Evolutionary conservation across 1,284 basidiomycete species (phyloP).

Genomic region (Cryptococcus sp.): DNA sequence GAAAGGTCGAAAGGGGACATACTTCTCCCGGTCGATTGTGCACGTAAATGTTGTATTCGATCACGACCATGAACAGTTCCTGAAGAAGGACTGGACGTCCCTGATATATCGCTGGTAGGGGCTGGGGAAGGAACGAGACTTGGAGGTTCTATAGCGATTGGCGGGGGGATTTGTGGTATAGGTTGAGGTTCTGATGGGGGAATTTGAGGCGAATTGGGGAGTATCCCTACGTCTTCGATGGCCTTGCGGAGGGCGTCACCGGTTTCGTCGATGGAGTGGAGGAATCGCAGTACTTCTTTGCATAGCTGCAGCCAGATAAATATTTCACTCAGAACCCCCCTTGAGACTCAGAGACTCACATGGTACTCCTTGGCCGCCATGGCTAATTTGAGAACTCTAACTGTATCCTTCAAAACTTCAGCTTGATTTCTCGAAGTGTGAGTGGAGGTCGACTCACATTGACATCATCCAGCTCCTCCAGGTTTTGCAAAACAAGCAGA

Average conservation of each 20-base stretch:
- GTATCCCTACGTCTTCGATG: constrained; percentile 38
- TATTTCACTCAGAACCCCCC: constrained; percentile 18
- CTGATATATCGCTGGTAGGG: background rate
- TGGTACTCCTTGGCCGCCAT: constrained; percentile 58
- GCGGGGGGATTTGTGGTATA: background rate
- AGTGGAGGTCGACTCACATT: constrained; percentile 40
- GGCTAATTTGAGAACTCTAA: constrained; percentile 69
- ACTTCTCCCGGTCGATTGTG: constrained; percentile 5
- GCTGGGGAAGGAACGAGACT: background rate
- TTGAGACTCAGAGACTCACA: constrained; percentile 9
- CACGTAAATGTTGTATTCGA: background rate
- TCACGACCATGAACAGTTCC: background rate
- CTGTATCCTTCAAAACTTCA: constrained; percentile 57
- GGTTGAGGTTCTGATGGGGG: background rate
- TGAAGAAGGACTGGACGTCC: background rate
- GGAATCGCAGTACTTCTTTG: constrained; percentile 82
- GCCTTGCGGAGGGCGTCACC: constrained; percentile 60
- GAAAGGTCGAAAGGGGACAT: constrained; percentile 22
- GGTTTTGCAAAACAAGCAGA: constrained; percentile 84
- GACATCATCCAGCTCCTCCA: constrained; percentile 80
- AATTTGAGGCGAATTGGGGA: constrained; percentile 4
- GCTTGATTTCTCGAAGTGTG: background rate
- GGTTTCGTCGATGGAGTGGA: constrained; percentile 82
- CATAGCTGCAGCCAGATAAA: constrained; percentile 50
- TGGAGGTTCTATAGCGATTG: background rate